A percentile compares a stretch with the other conserved stretches of the same genome.
These are phyloP conservation scores for Hygrophoropsis aurantiaca DNA, from an alignment of 768 basidiomycete genomes.

Conservation along the genomic window DNA sequence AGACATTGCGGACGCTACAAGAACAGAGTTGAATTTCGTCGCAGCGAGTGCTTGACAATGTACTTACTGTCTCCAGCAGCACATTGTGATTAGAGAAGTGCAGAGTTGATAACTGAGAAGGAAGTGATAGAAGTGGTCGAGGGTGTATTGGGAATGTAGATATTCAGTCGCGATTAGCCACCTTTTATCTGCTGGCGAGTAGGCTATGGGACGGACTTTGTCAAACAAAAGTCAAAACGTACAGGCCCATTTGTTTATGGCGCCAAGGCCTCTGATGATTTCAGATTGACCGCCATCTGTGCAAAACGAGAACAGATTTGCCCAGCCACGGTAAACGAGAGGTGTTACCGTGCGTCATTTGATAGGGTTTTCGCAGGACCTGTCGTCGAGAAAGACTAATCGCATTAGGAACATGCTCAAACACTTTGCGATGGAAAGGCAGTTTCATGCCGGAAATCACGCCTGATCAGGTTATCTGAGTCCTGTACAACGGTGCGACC, in stretches of 20 bases:
- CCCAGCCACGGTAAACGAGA: constrained; percentile 25
- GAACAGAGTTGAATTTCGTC: background rate
- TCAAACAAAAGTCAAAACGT: constrained; percentile 13
- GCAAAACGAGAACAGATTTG: constrained; percentile 29
- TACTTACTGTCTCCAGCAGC: constrained; percentile 54
- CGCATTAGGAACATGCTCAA: constrained; percentile 22
- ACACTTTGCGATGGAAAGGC: constrained; percentile 12
- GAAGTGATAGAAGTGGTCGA: constrained; percentile 6
- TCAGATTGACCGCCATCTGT: constrained; percentile 22
- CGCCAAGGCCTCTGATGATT: constrained; percentile 17
- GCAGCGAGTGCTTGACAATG: background rate
- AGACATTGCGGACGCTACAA: constrained; percentile 46
- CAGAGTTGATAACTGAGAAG: constrained; percentile 6
- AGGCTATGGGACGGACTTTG: constrained; percentile 25
- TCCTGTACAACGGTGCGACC: constrained; percentile 15
- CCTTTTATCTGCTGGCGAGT: constrained; percentile 23
- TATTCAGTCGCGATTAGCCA: constrained; percentile 8
- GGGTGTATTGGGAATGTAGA: constrained; percentile 9
- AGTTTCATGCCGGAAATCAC: constrained; percentile 18
- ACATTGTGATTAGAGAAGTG: constrained; percentile 37
- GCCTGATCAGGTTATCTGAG: constrained; percentile 21
- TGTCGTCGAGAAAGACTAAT: constrained; percentile 39
- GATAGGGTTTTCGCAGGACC: constrained; percentile 34
- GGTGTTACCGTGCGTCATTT: constrained; percentile 31
- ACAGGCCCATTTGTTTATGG: constrained; percentile 8